Percentiles rank a stretch among this genome's conserved stretches.
Conservation (phyloP, 1,284 basidiomycete species). For the Trichosporon asahii region DNA sequence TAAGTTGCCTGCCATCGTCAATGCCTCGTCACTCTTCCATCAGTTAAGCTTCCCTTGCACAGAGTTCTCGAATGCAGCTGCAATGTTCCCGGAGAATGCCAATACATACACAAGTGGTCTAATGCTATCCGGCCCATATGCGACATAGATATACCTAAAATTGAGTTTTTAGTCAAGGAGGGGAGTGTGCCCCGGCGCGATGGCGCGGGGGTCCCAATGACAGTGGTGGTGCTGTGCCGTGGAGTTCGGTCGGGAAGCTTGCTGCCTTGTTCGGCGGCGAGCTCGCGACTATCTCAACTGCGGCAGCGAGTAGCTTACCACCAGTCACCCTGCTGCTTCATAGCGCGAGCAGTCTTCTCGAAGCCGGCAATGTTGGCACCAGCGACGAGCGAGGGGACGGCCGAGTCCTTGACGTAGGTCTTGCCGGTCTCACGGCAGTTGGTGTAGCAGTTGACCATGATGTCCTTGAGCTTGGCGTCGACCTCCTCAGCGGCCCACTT, state of each 20-base stretch:
- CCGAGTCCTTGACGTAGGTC: constrained; percentile 61
- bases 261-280: background rate
- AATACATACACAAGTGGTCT: constrained; percentile 12
- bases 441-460: constrained; percentile 68
- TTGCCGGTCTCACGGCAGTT: constrained; percentile 62
- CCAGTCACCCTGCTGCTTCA: constrained; percentile 70
- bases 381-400: constrained; percentile 61
- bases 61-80: too few species aligned
- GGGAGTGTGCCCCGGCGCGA: background rate
- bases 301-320: constrained; percentile 55
- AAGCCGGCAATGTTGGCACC: constrained; percentile 75
- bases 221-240: background rate
- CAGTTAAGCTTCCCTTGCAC: background rate
- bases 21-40: background rate
- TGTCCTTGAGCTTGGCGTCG: constrained; percentile 67
- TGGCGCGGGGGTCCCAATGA: background rate
- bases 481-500: constrained; percentile 61
- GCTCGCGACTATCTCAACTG: background rate
- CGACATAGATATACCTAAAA: constrained; percentile 11
- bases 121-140: constrained; percentile 11
- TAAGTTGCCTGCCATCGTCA: background rate
- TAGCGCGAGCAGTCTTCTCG: constrained; percentile 62
- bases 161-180: background rate
- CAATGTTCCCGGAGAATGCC: constrained; percentile 7
- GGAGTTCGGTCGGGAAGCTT: background rate